Evolutionary conservation across 345 rosid species (phyloP).

Genomic region (Rhizophora mangle): DNA sequence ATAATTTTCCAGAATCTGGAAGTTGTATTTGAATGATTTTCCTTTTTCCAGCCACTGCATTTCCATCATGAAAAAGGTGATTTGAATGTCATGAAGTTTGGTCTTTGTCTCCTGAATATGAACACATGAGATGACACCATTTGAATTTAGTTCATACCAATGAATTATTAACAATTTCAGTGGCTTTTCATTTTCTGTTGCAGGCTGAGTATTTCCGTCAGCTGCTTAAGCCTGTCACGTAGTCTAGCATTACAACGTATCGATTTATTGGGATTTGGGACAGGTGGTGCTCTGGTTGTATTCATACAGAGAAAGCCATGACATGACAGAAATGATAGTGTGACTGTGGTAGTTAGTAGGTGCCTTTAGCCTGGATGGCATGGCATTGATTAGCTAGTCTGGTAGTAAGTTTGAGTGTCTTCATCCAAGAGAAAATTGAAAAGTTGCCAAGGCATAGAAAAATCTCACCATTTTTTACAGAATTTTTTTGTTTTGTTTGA

Average conservation of each 20-base stretch:
- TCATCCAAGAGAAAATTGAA: conserved; percentile 24
- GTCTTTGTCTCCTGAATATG: no score
- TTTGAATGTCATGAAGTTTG: no score
- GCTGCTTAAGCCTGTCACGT: conserved; percentile 97
- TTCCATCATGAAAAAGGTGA: no score
- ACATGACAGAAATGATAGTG: background rate
- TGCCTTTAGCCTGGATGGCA: conserved; percentile 36
- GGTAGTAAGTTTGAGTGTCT: conserved; percentile 26
- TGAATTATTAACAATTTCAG: conserved; percentile 1
- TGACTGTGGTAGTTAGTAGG: background rate
- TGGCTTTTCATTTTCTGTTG: conserved; percentile 19
- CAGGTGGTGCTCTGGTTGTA: conserved; percentile 34
- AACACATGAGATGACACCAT: no score
- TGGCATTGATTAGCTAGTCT: conserved; percentile 33
- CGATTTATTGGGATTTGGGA: conserved; percentile 37
- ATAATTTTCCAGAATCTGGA: no score
- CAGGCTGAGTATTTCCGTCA: conserved; percentile 98
- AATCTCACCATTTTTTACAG: no score
- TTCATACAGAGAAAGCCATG: conserved; percentile 32
- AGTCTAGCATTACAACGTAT: conserved; percentile 39
- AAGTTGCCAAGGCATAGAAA: conserved; percentile 1
- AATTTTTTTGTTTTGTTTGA: background rate
- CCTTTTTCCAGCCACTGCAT: no score
- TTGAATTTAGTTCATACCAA: background rate
- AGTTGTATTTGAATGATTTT: no score